These are phyloP conservation scores for Penicillium aurantiogriseum DNA, from an alignment of 2,329 filamentous ascomycete genomes.

Conservation along the genomic window DNA sequence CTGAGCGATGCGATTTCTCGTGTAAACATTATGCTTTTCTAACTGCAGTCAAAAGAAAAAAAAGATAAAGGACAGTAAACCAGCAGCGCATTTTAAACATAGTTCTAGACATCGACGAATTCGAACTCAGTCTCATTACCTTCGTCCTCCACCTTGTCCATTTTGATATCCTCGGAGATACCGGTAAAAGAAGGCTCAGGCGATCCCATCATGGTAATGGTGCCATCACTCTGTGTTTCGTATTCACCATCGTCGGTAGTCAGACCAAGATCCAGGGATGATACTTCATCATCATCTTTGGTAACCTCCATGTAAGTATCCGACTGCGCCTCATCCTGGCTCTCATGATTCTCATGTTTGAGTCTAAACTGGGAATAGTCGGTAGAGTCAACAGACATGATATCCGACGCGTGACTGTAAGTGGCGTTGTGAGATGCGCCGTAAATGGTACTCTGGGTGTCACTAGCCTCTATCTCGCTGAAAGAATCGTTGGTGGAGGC, in stretches of 20 bases:
- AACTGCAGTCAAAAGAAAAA: background rate
- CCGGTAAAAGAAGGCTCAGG: slow-evolving; percentile 1
- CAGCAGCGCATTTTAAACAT: background rate
- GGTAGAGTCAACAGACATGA: slow-evolving; percentile 25
- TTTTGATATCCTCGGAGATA: slow-evolving; percentile 16
- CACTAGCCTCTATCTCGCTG: slow-evolving; percentile 26
- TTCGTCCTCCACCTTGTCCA: slow-evolving; percentile 11
- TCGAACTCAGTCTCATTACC: slow-evolving; percentile 9
- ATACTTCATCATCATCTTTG: background rate
- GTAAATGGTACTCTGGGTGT: slow-evolving; percentile 35
- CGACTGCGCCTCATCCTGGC: background rate
- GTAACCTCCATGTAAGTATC: background rate
- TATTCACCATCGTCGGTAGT: slow-evolving; percentile 14
- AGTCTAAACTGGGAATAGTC: background rate
- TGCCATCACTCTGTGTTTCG: slow-evolving; percentile 22
- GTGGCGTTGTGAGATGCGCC: slow-evolving; percentile 39
- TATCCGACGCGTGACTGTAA: slow-evolving; percentile 29
- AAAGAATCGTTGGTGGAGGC: slow-evolving; percentile 26
- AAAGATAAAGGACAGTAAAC: background rate
- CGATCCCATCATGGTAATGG: slow-evolving; percentile 18
- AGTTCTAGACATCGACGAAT: background rate
- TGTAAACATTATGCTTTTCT: background rate
- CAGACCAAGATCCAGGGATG: background rate
- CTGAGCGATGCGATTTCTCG: background rate
- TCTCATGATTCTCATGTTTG: background rate